Percentiles rank a stretch among this genome's conserved stretches.
phyloP scores from a whole-genome alignment of 116 monocot genomes.

The Zostera marina region DNA sequence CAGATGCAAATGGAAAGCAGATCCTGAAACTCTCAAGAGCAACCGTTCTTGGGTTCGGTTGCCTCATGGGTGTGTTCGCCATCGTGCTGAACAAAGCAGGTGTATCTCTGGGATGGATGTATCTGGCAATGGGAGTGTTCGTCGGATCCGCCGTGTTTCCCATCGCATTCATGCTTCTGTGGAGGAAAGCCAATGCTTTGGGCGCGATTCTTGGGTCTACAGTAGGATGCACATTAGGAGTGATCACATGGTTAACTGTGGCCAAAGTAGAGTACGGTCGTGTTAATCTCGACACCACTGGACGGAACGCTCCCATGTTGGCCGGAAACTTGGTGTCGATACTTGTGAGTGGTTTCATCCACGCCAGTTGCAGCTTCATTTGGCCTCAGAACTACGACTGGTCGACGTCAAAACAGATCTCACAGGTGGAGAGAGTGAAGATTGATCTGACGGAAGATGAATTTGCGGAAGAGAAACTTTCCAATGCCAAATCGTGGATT shows the following conservation, averaged over 20 bases:
- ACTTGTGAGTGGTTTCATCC: constrained; percentile 51
- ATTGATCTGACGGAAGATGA: constrained; percentile 51
- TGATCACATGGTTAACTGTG: constrained; percentile 64
- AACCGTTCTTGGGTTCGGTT: constrained; percentile 60
- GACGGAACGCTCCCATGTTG: constrained; percentile 88
- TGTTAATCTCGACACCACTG: constrained; percentile 74
- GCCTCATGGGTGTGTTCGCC: constrained; percentile 92
- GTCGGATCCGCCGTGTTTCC: constrained; percentile 91
- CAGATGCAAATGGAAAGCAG: constrained; percentile 74
- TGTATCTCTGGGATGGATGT: constrained; percentile 97
- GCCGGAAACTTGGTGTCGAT: constrained; percentile 89
- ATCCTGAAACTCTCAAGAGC: constrained; percentile 70
- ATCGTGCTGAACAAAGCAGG: constrained; percentile 73
- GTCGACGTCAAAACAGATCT: constrained; percentile 68
- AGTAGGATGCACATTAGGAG: constrained; percentile 53
- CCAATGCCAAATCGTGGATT: constrained; percentile 75
- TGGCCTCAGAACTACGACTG: constrained; percentile 87
- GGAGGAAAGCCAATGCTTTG: constrained; percentile 75
- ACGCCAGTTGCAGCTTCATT: constrained; percentile 48
- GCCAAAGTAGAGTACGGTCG: constrained; percentile 57
- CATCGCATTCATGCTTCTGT: constrained; percentile 82
- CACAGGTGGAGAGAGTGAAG: constrained; percentile 51
- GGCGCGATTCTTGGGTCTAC: constrained; percentile 62
- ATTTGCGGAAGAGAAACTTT: constrained; percentile 69
- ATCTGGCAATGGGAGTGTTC: constrained; percentile 86